These are phyloP conservation scores for Apiospora hydei DNA, from an alignment of 2,329 filamentous ascomycete genomes.

Conservation along the genomic window DNA sequence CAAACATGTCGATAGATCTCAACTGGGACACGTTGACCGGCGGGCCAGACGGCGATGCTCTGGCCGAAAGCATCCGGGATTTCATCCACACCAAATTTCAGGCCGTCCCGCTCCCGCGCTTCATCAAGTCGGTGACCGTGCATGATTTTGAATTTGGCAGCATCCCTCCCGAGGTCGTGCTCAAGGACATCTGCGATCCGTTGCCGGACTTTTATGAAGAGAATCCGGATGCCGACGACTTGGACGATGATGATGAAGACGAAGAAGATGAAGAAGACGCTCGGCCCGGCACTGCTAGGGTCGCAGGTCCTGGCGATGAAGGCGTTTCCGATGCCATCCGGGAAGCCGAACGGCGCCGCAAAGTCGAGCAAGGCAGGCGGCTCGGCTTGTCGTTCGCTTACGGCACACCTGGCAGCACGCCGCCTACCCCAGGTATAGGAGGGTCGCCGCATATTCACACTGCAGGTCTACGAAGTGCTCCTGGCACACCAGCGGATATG, in stretches of 20 bases:
- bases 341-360: conserved; percentile 44
- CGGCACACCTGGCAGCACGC: conserved; percentile 9
- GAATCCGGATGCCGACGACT: conserved; percentile 69
- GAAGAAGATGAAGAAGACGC: conserved; percentile 45
- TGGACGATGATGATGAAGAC: conserved; percentile 58
- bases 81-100: conserved; percentile 98
- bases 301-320: conserved; percentile 31
- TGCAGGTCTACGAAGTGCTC: conserved; percentile 41
- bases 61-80: conserved; percentile 85
- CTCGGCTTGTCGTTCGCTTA: conserved; percentile 27
- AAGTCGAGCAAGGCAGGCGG: conserved; percentile 42
- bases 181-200: conserved; percentile 97
- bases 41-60: conserved; percentile 83
- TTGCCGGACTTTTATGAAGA: conserved; percentile 96
- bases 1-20: conserved; percentile 91
- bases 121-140: conserved; percentile 95
- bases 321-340: conserved; percentile 43
- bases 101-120: conserved; percentile 86
- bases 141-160: conserved; percentile 93
- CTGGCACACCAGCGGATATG: conserved; percentile 51
- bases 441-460: conserved; percentile 51
- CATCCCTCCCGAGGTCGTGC: conserved; percentile 82
- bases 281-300: conserved; percentile 33
- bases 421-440: conserved; percentile 27
- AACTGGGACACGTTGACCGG: conserved; percentile 94